Conservation (phyloP, 345 rosid species). For the Sisymbrium altissimum region DNA sequence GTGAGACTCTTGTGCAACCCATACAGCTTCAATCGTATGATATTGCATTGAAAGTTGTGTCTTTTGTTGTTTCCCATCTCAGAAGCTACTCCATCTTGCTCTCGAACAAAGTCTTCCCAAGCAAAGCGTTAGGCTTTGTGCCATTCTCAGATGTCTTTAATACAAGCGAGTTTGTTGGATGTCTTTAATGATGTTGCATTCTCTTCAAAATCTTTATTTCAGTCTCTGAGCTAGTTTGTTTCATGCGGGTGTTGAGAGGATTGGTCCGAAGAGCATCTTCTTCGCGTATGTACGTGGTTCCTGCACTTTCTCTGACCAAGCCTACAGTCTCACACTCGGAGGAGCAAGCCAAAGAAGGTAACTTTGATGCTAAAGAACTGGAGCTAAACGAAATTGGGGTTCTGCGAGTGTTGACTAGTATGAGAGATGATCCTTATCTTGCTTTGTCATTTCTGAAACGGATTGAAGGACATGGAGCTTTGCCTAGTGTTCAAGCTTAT, state of each 20-base stretch:
- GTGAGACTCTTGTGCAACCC: no score
- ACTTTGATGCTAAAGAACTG: background rate
- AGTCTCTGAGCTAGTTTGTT: no score
- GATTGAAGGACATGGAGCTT: constrained; percentile 41
- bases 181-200: no score
- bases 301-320: constrained; percentile 31
- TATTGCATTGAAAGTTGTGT: no score
- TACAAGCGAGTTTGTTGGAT: no score
- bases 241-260: constrained; percentile 38
- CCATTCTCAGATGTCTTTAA: no score
- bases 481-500: constrained; percentile 44
- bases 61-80: no score
- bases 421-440: constrained; percentile 46
- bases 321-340: constrained; percentile 22
- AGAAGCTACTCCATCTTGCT: no score
- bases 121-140: no score
- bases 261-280: constrained; percentile 5
- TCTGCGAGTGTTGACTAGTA: constrained; percentile 31
- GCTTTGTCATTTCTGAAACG: constrained; percentile 50
- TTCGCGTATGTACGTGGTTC: constrained; percentile 25
- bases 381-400: constrained; percentile 42
- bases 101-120: no score
- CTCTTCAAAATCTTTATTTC: no score
- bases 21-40: no score
- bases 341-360: constrained; percentile 11